A percentile compares a stretch with the other conserved stretches of the same genome.
Evolutionary conservation across 805 yeast genomes (phyloP).

Genomic region (Aciculoconidium aculeatum): DNA sequence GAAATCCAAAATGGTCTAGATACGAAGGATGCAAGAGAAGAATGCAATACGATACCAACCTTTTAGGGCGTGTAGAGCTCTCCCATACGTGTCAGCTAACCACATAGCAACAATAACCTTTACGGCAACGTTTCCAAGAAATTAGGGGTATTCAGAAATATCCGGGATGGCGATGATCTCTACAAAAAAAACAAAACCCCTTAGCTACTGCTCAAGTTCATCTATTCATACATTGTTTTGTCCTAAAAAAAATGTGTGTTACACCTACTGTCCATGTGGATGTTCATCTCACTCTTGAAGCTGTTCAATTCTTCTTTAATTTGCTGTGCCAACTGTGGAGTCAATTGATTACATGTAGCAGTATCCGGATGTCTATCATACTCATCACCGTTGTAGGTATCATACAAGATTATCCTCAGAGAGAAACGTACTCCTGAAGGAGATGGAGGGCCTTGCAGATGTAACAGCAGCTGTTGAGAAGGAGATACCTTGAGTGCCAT

Average conservation of each 20-base stretch:
- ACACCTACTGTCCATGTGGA: conserved; percentile 73
- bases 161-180: not conserved
- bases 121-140: no score
- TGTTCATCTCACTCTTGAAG: conserved; percentile 72
- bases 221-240: not conserved
- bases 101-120: no score
- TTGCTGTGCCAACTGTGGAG: conserved; percentile 80
- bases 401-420: conserved; percentile 75
- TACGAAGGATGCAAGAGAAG: no score
- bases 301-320: conserved; percentile 81
- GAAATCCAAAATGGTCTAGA: no score
- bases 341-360: conserved; percentile 87
- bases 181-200: not conserved
- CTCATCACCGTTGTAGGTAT: conserved; percentile 75
- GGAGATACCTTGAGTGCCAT: conserved; percentile 1
- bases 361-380: conserved; percentile 91
- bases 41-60: no score
- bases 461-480: conserved; percentile 3
- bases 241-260: conserved; percentile 75
- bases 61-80: no score
- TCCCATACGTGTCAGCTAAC: no score
- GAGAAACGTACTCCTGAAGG: conserved; percentile 55
- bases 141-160: not conserved
- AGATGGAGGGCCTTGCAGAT: conserved; percentile 3
- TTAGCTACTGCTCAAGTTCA: not conserved